Base-by-base conservation (phyloP, 23 red algal species). In the Chondrus crispus region DNA sequence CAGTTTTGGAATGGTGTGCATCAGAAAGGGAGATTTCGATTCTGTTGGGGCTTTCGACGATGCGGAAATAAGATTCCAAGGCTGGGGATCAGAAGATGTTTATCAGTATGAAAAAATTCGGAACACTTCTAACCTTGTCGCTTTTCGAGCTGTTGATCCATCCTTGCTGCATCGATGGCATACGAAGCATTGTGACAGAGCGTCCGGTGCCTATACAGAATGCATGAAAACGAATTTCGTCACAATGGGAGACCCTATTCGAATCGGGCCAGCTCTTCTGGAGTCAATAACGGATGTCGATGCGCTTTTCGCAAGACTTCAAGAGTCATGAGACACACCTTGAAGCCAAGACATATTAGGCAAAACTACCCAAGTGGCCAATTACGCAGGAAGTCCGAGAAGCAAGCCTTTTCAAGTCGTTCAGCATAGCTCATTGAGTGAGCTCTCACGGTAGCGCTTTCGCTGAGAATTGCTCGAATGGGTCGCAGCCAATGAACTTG, bases 41-140 rank as follows among this genome's bases (percentile, higher is more conserved):
- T 39, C 30, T 5, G 88, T 92, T 3, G 76, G 75, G 37, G 74
- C 76, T 53, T 92, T 68, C 42, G 41, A 70, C 54, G 88, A 83
- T 41, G 88, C 88, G 30, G 88, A 92, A 42, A 68, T 62, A 38
- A 64, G 64, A 37, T 92, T 83, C 60, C 75, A 62, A 32, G 88
- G 88, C 47, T 92, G 88, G 88, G 88, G 88, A 5, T 87, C 88
- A 33, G 88, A 92, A 72, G 88, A 92, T 28, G 88, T 92, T 24
- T 71, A 69, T 36, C 88, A 83, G 44, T 92, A 62, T 43, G 76
- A 83, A 83, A 46, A 51, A 5, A 28, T 92, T 30, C 57, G 80
- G 45, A 92, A 83, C 75, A 40, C 60, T 2, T 68, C 58, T 24
- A 47, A 92, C 47, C 66, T 83, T 5, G 68, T 81, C 8, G 88